These are phyloP conservation scores for Citrus medica DNA, from an alignment of 345 rosid species.

Conservation along the genomic window DNA sequence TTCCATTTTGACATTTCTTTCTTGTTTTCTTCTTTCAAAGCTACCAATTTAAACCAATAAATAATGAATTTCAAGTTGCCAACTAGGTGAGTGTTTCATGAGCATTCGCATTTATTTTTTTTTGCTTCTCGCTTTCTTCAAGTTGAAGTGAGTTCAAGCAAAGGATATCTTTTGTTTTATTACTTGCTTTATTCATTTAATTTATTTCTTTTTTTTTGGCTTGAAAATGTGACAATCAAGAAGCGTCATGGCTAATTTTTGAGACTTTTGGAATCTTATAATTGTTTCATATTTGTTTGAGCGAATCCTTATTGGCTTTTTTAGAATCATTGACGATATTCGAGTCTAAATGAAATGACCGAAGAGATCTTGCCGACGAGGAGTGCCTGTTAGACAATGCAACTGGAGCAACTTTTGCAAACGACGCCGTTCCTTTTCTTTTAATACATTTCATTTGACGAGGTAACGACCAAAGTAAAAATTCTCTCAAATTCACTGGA, in stretches of 20 bases:
- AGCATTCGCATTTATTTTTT: conserved; percentile 11
- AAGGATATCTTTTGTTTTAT: conserved; percentile 7
- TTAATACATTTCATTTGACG: conserved; percentile 12
- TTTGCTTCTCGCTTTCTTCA: not conserved
- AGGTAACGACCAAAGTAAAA: conserved; percentile 3
- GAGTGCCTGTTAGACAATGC: not conserved
- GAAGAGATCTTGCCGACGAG: conserved; percentile 21
- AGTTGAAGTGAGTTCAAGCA: conserved; percentile 16
- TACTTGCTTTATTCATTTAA: conserved; percentile 16
- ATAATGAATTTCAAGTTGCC: not conserved
- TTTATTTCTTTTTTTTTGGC: conserved; percentile 22
- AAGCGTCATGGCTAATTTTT: conserved; percentile 38
- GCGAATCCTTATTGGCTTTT: conserved; percentile 19
- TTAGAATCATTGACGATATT: conserved; percentile 16
- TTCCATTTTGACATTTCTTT: conserved; percentile 22
- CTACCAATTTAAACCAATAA: not conserved
- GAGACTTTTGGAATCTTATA: conserved; percentile 24
- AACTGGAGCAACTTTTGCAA: not conserved
- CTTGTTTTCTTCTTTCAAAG: not conserved
- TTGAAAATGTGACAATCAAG: conserved; percentile 35
- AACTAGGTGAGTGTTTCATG: conserved; percentile 31
- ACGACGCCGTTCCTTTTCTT: not conserved
- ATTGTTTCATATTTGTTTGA: conserved; percentile 19
- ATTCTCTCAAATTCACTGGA: not conserved
- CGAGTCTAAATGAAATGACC: conserved; percentile 12